phyloP scores from a whole-genome alignment of 352 stramenopile genomes.

The Pythium myriotylum region DNA sequence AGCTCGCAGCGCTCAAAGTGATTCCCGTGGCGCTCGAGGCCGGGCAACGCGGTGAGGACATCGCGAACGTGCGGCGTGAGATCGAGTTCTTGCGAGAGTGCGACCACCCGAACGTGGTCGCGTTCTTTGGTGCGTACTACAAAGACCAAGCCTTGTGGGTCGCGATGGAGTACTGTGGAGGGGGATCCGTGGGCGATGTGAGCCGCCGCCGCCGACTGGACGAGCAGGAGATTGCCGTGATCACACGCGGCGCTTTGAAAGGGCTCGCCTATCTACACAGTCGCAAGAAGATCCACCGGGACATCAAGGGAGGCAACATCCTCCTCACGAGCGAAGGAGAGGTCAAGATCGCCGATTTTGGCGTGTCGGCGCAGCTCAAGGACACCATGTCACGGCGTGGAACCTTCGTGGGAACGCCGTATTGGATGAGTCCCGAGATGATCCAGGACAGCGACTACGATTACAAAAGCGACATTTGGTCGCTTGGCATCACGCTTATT shows the following conservation, averaged over 20 bases:
- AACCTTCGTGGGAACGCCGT: constrained; percentile 91
- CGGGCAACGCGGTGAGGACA: constrained; percentile 64
- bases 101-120: constrained; percentile 77
- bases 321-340: constrained; percentile 90
- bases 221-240: constrained; percentile 79
- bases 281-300: constrained; percentile 90
- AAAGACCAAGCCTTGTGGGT: constrained; percentile 87
- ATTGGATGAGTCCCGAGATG: constrained; percentile 95
- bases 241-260: constrained; percentile 71
- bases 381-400: constrained; percentile 58
- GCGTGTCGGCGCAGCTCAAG: constrained; percentile 69
- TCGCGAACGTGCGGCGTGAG: constrained; percentile 68
- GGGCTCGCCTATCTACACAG: constrained; percentile 87
- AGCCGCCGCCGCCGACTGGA: constrained; percentile 43
- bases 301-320: constrained; percentile 95
- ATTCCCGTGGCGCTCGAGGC: constrained; percentile 68
- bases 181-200: constrained; percentile 81
- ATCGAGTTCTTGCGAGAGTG: constrained; percentile 77
- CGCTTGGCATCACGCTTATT: constrained; percentile 89
- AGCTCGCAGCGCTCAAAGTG: constrained; percentile 69
- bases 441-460: constrained; percentile 93
- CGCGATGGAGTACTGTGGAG: constrained; percentile 89
- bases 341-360: constrained; percentile 96
- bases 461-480: constrained; percentile 91
- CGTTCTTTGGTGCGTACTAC: constrained; percentile 80